Base-by-base conservation (phyloP, 108 stramenopile species). In the Nannochloropsis gaditana region DNA sequence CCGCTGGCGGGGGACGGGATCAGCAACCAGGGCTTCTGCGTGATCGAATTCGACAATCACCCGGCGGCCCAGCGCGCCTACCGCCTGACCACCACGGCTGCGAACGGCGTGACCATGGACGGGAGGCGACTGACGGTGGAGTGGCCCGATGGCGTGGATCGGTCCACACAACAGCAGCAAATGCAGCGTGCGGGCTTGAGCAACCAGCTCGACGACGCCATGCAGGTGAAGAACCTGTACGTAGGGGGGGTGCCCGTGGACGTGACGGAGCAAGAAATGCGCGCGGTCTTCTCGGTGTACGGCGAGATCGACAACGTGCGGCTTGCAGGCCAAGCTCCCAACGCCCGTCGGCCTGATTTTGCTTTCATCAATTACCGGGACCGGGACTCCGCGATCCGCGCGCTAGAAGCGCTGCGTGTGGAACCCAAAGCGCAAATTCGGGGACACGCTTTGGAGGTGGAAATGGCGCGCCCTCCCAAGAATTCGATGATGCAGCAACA, bases 321-420 rank as follows among this genome's bases (percentile, higher is more conserved):
- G 19, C n/a, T 73, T 15, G 59, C 59, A n/a, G 59, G 59, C 19
- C 59, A 73, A n/a, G 59, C 59, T 15, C 59, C 59, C 59, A 73
- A 73, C n/a, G 59, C 59, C 59, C 59, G 59, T 73, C 59, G 59
- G 59, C 59, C 59, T n/a, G 59, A 73, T 73, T 73, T 73, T 73
- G 59, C 59, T n/a, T 73, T 73, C n/a, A n/a, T 73, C 59, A 73
- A 73, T n/a, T 73, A 73, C 2, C 15, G 59, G 59, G 59, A 73
- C 8, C 59, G 59, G n/a, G 59, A 73, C 19, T n/a, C 19, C 59
- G 59, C 59, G 59, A 73, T 73, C n/a, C 59, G 59, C n/a, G 59
- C 59, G 15, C n/a, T 73, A n/a, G 59, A 73, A 73, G n/a, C 19
- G 19, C n/a, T 73, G 59, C 59, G 59, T 15, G 59, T 73, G 59